These are phyloP conservation scores for Dittrichia graveolens DNA, from an alignment of 129 eudicot genomes.

Conservation along the genomic window DNA sequence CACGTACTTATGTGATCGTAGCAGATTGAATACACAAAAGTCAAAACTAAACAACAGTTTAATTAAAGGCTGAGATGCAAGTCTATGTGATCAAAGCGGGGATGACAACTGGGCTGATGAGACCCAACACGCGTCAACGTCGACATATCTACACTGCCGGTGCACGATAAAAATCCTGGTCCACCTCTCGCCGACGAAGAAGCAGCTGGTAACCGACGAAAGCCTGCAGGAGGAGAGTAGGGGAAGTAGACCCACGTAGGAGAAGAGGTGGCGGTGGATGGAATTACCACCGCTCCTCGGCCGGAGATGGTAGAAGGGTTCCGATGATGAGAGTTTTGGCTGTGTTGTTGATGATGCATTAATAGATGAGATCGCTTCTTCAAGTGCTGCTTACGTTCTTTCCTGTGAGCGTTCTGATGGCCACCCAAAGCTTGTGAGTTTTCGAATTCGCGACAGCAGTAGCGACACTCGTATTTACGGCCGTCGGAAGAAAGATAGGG, in stretches of 20 bases:
- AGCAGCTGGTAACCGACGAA: no score
- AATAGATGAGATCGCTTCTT: conserved; percentile 53
- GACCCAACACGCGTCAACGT: conserved; percentile 34
- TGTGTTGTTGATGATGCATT: conserved; percentile 36
- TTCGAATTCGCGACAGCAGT: conserved; percentile 77
- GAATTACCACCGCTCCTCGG: conserved; percentile 36
- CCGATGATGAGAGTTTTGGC: conserved; percentile 43
- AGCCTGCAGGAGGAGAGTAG: conserved; percentile 42
- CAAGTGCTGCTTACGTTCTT: conserved; percentile 56
- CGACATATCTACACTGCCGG: conserved; percentile 45
- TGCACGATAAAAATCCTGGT: conserved; percentile 41
- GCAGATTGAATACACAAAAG: background rate
- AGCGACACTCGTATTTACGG: conserved; percentile 80
- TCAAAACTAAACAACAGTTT: background rate
- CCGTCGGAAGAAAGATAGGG: conserved; percentile 38
- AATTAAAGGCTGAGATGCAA: conserved; percentile 56
- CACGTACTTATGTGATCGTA: background rate
- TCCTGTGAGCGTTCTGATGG: conserved; percentile 90
- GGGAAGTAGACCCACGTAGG: conserved; percentile 55
- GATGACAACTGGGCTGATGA: conserved; percentile 18
- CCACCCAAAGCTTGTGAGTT: conserved; percentile 92
- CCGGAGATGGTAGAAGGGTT: background rate
- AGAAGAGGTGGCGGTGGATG: conserved; percentile 27
- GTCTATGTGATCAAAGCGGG: conserved; percentile 51
- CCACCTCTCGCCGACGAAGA: conserved; percentile 15